Evolutionary conservation across 495 filamentous ascomycete genomes (phyloP), one percentile per base, ranked within the genome.

Genomic region (Venustampulla echinocandica): DNA sequence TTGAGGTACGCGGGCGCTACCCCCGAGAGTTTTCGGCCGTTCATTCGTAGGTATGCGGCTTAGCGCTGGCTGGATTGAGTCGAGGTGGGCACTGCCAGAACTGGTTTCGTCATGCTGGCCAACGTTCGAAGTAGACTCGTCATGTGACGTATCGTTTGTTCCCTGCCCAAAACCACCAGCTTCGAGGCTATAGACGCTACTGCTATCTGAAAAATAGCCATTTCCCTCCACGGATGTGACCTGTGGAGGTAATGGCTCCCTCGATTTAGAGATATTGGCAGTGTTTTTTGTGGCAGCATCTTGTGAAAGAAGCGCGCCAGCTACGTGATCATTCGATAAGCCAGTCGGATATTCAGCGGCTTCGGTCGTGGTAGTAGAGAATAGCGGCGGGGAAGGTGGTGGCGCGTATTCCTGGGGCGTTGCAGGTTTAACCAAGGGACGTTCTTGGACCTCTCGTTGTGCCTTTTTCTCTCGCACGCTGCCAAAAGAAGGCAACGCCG

Each of bases 401-500:
- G 45, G 45, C n/a, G 58, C 27, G 24, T 52, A 27, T 18, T 46
- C 47, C 10, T 38, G 33, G 3, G 43, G 28, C 13, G 74, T 70
- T 4, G 60, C 46, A 22, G 74, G 74, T 11, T 70, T 65, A 34
- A 77, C 71, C 39, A 78, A 66, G 1, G 70, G 70, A 17, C 73
- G 66, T 46, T 76, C 73, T 40, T 52, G 61, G 1, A 44, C 41
- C 10, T 74, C 64, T 33, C 62, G 64, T 4, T 56, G 55, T 38
- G 66, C 67, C 46, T 66, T 70, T 17, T 70, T 68, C 23, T 55
- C 53, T 28, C 87, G 75, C 27, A 93, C 71, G 57, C 87, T 90
- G 15, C 86, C 88, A 63, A 95, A 95, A 15, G 82, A 87, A 7
- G 88, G 88, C 15, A 95, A 68, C 1, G 76, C 77, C 4, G 84